Conservation (phyloP, 441 rosid species). For the Populus hybrid region DNA sequence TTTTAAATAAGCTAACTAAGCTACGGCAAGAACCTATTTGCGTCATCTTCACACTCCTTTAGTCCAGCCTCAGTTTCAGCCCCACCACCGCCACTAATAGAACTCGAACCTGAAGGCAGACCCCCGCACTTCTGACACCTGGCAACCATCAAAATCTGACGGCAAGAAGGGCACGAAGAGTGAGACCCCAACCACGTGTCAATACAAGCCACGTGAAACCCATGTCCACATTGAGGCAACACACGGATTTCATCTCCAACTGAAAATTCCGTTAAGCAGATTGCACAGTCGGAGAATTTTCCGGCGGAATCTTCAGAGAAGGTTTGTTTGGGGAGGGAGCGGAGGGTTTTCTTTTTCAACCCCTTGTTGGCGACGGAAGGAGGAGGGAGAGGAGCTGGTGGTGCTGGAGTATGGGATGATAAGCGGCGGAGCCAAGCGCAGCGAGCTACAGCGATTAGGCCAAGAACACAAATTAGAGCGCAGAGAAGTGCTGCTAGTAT, state of each 20-base stretch:
- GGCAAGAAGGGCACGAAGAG: constrained; percentile 97
- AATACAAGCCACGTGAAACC: constrained; percentile 84
- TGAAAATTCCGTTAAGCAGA: constrained; percentile 30
- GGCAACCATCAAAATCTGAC: constrained; percentile 65
- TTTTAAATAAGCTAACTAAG: neutral
- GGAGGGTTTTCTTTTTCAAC: constrained; percentile 75
- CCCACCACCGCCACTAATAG: constrained; percentile 6
- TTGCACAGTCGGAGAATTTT: constrained; percentile 53
- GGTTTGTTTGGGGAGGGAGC: constrained; percentile 62
- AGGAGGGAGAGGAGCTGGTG: constrained; percentile 18
- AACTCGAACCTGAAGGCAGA: constrained; percentile 39
- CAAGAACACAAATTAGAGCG: constrained; percentile 85
- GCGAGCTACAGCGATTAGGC: constrained; percentile 72
- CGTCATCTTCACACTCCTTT: constrained; percentile 51
- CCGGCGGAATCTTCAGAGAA: constrained; percentile 40
- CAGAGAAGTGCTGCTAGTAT: constrained; percentile 90
- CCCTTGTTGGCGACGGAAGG: constrained; percentile 68
- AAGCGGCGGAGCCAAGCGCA: constrained; percentile 75
- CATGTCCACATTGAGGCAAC: constrained; percentile 87
- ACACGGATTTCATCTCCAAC: constrained; percentile 77
- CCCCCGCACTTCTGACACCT: constrained; percentile 80
- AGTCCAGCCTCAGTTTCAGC: constrained; percentile 37
- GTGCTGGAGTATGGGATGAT: constrained; percentile 8
- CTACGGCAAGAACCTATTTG: constrained; percentile 52
- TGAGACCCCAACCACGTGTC: constrained; percentile 94